These are phyloP conservation scores for Coffea humblotiana DNA, from an alignment of 305 asterid genomes.

Conservation along the genomic window DNA sequence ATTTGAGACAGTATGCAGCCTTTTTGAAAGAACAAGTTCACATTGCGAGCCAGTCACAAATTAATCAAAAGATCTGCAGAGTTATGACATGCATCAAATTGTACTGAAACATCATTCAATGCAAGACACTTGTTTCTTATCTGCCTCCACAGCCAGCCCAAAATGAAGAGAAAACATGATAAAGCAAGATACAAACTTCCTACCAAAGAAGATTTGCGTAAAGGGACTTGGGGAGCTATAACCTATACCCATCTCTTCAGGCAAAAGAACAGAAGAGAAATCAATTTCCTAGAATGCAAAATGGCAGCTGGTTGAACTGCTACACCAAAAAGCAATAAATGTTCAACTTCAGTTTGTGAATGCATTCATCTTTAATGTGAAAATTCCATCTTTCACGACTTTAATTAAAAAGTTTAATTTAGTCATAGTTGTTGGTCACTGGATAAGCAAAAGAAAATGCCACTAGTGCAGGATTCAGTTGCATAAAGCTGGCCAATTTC, in stretches of 20 bases:
- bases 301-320: neutral
- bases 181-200: neutral
- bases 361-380: neutral
- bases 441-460: neutral
- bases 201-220: neutral
- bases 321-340: neutral
- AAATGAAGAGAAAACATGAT: neutral
- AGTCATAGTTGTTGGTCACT: neutral
- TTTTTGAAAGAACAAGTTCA: neutral
- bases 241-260: neutral
- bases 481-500: neutral
- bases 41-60: neutral
- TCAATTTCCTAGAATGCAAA: neutral
- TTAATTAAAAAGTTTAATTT: neutral
- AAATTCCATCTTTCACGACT: neutral
- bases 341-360: neutral
- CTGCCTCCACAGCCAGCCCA: neutral
- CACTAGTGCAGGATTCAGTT: neutral
- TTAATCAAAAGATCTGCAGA: neutral
- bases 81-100: neutral
- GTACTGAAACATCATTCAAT: neutral
- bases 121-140: neutral
- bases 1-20: constrained; percentile 3
- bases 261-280: neutral
- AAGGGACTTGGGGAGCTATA: neutral